A percentile compares a stretch with the other conserved stretches of the same genome.
Conservation (phyloP, 2,329 filamentous ascomycete genomes). For the Fusarium phyllophilum region DNA sequence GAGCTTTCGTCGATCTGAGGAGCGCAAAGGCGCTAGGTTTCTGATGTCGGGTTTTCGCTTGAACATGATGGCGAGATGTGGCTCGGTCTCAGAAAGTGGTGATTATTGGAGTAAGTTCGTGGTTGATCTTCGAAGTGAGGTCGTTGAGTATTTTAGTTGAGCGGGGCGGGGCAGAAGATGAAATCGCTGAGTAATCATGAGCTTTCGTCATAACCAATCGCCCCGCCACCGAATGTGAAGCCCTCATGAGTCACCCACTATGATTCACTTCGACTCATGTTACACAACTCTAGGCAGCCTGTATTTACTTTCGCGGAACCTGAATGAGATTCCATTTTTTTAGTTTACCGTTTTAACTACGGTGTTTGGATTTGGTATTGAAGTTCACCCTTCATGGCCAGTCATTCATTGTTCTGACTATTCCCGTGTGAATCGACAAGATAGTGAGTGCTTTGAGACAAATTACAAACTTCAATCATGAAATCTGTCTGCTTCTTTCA, state of each 20-base stretch:
- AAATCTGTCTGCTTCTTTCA: neutral
- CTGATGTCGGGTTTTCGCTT: slow-evolving; percentile 39
- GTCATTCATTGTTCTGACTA: too few relatives aligned
- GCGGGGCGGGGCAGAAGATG: slow-evolving; percentile 13
- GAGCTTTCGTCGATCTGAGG: slow-evolving; percentile 38
- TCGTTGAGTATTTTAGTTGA: slow-evolving; percentile 5
- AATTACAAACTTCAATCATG: too few relatives aligned
- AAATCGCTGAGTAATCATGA: slow-evolving; percentile 20
- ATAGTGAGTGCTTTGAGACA: neutral
- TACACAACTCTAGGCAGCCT: neutral
- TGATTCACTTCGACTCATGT: neutral
- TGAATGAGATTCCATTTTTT: accelerated
- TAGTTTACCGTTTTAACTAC: too few relatives aligned
- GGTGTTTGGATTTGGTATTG: neutral
- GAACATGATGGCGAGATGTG: slow-evolving; percentile 26
- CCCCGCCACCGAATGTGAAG: neutral
- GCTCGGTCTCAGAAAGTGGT: too few relatives aligned
- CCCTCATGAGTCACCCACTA: neutral
- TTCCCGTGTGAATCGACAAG: neutral
- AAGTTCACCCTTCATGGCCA: neutral
- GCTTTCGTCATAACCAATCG: slow-evolving; percentile 1
- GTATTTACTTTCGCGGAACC: too few relatives aligned
- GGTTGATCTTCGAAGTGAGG: neutral
- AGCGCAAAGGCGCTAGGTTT: slow-evolving; percentile 37
- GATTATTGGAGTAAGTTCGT: neutral